Evolutionary conservation across 2,329 filamentous ascomycete genomes (phyloP), one percentile per base, ranked within the genome.

Genomic region (Claviceps arundinis): DNA sequence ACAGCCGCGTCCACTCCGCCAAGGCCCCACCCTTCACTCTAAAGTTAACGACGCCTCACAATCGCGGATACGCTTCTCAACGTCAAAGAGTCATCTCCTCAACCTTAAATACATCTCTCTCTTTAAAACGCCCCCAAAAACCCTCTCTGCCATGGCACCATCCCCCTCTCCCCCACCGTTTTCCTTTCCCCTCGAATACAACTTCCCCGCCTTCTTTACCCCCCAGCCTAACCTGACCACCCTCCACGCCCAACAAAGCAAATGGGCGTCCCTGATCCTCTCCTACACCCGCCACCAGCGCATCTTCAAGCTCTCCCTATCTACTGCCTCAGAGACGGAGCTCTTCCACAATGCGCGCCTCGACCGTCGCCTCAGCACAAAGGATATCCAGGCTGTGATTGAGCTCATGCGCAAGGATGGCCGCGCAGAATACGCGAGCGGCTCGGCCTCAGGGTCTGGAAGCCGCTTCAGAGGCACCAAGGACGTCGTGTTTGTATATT

Each of bases 181-280:
- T 8, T 14, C 47, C 41, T 84, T 81, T 67, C 81, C 81, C 4
- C 75, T 73, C 59, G 78, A 81, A 65, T 85, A 89, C 76, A 72
- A 73, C 70, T 91, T 89, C 73, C 87, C 87, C 0, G 84, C 87
- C 63, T 90, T 93, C 82, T 93, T 87, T 79, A 89, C 85, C 52
- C 81, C 81, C 51, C 87, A 93, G 68, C 79, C 83, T 38, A 88
- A 88, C 70, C 74, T 81, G 55, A 77, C 78, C 34, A 91, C 86
- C 9, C 83, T 78, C 64, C 80, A 84, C 68, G 81, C 84, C 46
- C 88, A 93, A 64, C 82, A 89, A 55, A 73, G 78, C 54, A 90
- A 90, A 69, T 98, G 93, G 93, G 82, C 85, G n/a, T 68, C 80
- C 37, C 80, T 96, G 16, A 81, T 97, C 63, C 88, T 89, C 55